Percentiles rank a stretch among this genome's conserved stretches.
These are phyloP conservation scores for Apiospora malaysiana DNA, from an alignment of 2,329 filamentous ascomycete species.

Conservation along the genomic window DNA sequence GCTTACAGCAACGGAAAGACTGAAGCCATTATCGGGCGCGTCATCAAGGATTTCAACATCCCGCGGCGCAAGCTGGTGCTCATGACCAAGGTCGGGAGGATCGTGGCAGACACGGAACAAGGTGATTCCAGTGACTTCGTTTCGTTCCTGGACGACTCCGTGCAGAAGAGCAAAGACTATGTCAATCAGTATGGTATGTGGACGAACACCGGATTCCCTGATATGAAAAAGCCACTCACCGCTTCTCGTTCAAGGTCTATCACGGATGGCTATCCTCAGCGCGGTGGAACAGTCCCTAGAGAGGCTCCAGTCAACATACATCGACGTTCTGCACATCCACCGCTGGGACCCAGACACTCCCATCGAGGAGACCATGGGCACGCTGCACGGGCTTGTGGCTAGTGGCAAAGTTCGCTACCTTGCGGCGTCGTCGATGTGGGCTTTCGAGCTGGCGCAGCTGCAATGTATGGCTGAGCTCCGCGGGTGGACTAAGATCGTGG, in stretches of 20 bases:
- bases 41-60: constrained; percentile 9
- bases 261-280: not conserved
- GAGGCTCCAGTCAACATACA: not conserved
- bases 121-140: constrained; percentile 3
- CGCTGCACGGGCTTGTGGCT: constrained; percentile 10
- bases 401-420: constrained; percentile 21
- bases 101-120: constrained; percentile 1
- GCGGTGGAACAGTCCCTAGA: constrained; percentile 7
- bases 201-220: not conserved
- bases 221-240: too few relatives aligned
- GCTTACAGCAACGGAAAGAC: constrained; percentile 5
- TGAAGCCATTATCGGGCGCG: constrained; percentile 3
- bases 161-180: not conserved
- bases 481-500: constrained; percentile 58
- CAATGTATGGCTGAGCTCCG: constrained; percentile 58
- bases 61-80: not conserved
- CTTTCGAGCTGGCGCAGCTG: constrained; percentile 52
- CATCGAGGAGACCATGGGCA: constrained; percentile 14
- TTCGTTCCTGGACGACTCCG: not conserved
- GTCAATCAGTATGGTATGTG: not conserved
- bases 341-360: constrained; percentile 3
- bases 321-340: constrained; percentile 12
- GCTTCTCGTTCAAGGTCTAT: not conserved
- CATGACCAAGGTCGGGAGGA: constrained; percentile 10
- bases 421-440: constrained; percentile 42